phyloP scores from a whole-genome alignment of 768 basidiomycete species.

The Tricholoma hemisulphureum region DNA sequence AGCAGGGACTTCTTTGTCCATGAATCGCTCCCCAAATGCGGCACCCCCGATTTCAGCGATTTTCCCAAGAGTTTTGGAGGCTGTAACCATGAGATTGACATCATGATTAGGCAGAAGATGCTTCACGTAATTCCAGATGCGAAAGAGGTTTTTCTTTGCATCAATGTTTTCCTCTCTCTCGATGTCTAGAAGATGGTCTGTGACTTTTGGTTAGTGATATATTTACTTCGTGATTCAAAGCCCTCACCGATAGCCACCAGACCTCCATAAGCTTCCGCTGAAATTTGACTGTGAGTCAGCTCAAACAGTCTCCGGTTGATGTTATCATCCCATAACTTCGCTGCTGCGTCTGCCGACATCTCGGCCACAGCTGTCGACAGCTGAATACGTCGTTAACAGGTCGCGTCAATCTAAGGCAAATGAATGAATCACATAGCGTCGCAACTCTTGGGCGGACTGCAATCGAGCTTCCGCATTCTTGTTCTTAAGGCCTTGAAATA shows the following conservation, averaged over 20 bases:
- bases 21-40: slow-evolving; percentile 83
- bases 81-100: slow-evolving; percentile 90
- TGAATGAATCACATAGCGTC: slow-evolving; percentile 61
- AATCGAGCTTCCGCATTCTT: slow-evolving; percentile 62
- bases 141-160: slow-evolving; percentile 76
- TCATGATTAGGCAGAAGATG: slow-evolving; percentile 89
- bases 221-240: not conserved
- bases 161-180: slow-evolving; percentile 81
- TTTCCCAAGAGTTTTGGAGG: slow-evolving; percentile 87
- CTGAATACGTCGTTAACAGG: slow-evolving; percentile 39
- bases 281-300: slow-evolving; percentile 78
- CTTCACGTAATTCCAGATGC: slow-evolving; percentile 92
- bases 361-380: slow-evolving; percentile 72
- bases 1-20: slow-evolving; percentile 84
- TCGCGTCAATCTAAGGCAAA: slow-evolving; percentile 3
- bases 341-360: slow-evolving; percentile 77
- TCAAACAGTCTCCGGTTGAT: slow-evolving; percentile 80
- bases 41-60: slow-evolving; percentile 83
- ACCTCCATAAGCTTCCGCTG: slow-evolving; percentile 80
- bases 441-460: slow-evolving; percentile 69
- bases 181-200: slow-evolving; percentile 73
- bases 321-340: slow-evolving; percentile 83
- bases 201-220: not conserved
- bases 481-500: slow-evolving; percentile 66
- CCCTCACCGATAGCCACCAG: slow-evolving; percentile 80